Percentiles rank a stretch among this genome's conserved stretches.
These are phyloP conservation scores for Selaginella moellendorffii DNA, from an alignment of 75 land plant species.

Conservation along the genomic window DNA sequence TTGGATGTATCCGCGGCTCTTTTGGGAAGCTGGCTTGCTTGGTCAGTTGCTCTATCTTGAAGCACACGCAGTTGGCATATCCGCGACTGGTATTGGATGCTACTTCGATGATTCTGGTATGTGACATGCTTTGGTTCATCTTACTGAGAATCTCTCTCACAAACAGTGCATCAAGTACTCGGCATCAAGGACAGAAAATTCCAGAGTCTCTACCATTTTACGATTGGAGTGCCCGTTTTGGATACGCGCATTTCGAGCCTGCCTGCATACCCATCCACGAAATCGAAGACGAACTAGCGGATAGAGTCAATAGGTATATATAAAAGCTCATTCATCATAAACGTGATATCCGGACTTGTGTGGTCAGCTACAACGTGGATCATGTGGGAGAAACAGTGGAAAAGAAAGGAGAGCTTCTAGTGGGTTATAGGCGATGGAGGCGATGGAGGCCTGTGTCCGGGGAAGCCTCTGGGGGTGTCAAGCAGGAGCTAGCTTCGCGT, in stretches of 20 bases:
- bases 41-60: slow-evolving; percentile 93
- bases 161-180: neutral
- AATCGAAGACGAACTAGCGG: no score
- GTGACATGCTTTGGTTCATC: neutral
- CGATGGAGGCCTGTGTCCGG: no score
- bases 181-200: neutral
- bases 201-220: neutral
- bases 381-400: no score
- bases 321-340: neutral
- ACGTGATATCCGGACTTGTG: neutral
- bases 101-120: slow-evolving; percentile 96
- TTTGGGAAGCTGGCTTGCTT: slow-evolving; percentile 93
- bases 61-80: slow-evolving; percentile 90
- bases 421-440: no score
- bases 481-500: no score
- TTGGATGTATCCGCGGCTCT: slow-evolving; percentile 96
- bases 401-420: no score
- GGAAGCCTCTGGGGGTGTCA: no score
- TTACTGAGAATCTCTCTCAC: neutral
- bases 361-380: neutral
- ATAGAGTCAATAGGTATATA: no score
- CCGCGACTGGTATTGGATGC: slow-evolving; percentile 99
- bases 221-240: neutral
- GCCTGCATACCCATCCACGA: neutral
- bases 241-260: neutral